A percentile compares a stretch with the other conserved stretches of the same genome.
phyloP scores from a whole-genome alignment of 306 rosid genomes.

The Cucurbita moschata region DNA sequence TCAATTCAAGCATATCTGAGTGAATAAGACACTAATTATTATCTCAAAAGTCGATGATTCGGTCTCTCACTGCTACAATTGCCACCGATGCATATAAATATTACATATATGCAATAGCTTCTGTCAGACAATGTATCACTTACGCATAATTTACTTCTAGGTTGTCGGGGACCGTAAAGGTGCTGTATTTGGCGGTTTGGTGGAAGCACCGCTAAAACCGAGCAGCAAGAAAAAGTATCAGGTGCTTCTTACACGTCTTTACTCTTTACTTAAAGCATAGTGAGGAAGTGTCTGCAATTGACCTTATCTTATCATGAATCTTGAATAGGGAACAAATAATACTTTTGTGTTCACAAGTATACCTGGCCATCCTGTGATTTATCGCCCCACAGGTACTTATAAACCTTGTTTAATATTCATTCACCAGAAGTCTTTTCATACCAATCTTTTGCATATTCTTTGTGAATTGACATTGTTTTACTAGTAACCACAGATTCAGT shows the following conservation, averaged over 20 bases:
- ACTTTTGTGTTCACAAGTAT: slow-evolving; percentile 70
- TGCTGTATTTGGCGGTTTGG: slow-evolving; percentile 87
- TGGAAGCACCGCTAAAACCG: slow-evolving; percentile 79
- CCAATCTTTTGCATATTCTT: not conserved
- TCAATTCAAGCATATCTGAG: not conserved
- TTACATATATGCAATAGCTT: not conserved
- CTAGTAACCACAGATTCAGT: not conserved
- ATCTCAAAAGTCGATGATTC: not conserved
- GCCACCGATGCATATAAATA: not conserved
- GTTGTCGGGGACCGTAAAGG: slow-evolving; percentile 76
- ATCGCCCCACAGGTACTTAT: slow-evolving; percentile 78
- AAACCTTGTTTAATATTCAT: not conserved
- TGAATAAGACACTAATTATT: not conserved
- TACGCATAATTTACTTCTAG: slow-evolving; percentile 21
- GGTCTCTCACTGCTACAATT: not conserved
- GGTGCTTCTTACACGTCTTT: slow-evolving; percentile 30
- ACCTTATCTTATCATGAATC: slow-evolving; percentile 14
- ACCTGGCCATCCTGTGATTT: slow-evolving; percentile 52
- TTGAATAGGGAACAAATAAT: slow-evolving; percentile 69
- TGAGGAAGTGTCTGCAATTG: not conserved
- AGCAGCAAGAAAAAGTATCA: slow-evolving; percentile 65
- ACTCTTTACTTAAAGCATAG: slow-evolving; percentile 12
- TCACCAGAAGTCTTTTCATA: not conserved
- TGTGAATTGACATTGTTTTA: not conserved
- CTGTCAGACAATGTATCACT: not conserved